phyloP scores from a whole-genome alignment of 352 stramenopile genomes.

The Achlya hypogyna region DNA sequence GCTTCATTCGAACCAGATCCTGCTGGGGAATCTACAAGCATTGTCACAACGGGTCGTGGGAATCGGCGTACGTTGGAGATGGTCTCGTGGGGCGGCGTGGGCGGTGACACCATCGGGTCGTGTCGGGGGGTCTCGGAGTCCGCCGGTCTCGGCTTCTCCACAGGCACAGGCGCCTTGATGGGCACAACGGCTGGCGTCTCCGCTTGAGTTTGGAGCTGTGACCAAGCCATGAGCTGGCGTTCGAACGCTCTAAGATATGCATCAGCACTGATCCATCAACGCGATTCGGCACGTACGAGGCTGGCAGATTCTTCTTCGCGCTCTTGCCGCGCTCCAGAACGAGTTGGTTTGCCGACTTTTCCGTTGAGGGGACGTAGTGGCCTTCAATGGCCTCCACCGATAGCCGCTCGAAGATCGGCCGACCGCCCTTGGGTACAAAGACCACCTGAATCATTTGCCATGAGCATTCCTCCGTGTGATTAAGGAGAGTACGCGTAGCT shows the following conservation, averaged over 20 bases:
- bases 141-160: background rate
- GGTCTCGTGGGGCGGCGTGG: background rate
- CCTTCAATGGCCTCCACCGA: conserved; percentile 43
- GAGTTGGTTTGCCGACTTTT: background rate
- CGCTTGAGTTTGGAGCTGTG: conserved; percentile 25
- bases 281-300: background rate
- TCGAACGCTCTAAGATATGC: conserved; percentile 39
- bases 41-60: background rate
- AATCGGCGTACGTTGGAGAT: background rate
- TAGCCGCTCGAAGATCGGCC: conserved; percentile 50
- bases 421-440: conserved; percentile 68
- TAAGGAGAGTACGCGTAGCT: conserved; percentile 47
- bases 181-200: background rate
- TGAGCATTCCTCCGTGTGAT: conserved; percentile 18
- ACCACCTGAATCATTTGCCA: conserved; percentile 36
- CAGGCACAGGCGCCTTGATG: background rate
- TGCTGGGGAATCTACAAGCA: conserved; percentile 44
- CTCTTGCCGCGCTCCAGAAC: background rate
- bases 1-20: conserved; percentile 57
- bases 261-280: background rate
- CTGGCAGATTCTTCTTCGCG: background rate
- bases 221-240: conserved; percentile 74
- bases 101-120: background rate
- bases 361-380: conserved; percentile 21
- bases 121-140: background rate